Evolutionary conservation across 495 filamentous ascomycete genomes (phyloP).

Genomic region (Opeltia flavorubescens): DNA sequence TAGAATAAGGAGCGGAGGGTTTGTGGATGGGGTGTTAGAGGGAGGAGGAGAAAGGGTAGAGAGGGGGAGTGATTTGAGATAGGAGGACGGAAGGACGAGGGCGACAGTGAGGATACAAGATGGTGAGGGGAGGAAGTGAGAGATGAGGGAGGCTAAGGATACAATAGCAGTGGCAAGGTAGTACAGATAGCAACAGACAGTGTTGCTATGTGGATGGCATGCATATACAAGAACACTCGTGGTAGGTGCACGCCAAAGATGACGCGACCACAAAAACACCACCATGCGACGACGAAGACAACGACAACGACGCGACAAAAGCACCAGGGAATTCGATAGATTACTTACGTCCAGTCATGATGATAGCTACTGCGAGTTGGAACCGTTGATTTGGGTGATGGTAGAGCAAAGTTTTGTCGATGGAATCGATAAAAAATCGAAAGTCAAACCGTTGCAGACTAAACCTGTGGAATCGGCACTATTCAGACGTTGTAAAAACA

Average conservation of each 20-base stretch:
- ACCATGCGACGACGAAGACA: not conserved
- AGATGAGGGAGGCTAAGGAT: slow-evolving; percentile 14
- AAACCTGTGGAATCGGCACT: not conserved
- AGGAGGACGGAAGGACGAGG: not conserved
- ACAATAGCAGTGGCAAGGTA: not conserved
- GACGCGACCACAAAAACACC: not conserved
- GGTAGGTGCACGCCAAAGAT: not conserved
- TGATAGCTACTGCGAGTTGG: slow-evolving; percentile 24
- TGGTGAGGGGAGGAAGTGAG: slow-evolving; percentile 1
- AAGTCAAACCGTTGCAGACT: not conserved
- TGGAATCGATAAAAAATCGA: slow-evolving; percentile 9
- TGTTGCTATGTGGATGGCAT: not conserved
- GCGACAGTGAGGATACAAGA: not conserved
- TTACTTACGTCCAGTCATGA: slow-evolving; percentile 94
- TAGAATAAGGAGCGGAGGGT: not conserved
- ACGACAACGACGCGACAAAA: not conserved
- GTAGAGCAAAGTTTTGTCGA: slow-evolving; percentile 12
- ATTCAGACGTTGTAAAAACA: slow-evolving; percentile 19
- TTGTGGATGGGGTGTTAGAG: not conserved
- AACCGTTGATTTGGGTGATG: slow-evolving; percentile 17
- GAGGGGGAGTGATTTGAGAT: not conserved
- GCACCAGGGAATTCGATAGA: not conserved
- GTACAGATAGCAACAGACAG: not conserved
- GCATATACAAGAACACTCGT: not conserved
- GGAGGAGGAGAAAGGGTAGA: not conserved